Base-by-base conservation (phyloP, 345 rosid genomes). In the Geranium brycei region DNA sequence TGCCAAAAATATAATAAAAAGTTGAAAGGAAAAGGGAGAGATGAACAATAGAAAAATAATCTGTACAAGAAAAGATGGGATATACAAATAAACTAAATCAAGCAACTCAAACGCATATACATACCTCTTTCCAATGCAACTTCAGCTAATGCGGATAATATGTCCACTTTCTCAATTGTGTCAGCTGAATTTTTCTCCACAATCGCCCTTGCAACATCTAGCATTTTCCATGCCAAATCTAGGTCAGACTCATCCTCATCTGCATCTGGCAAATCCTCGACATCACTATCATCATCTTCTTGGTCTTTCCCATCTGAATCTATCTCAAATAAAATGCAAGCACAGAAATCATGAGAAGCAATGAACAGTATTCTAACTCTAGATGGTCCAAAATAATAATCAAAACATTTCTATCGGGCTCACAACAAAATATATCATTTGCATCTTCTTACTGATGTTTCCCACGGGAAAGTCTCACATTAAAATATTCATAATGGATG, bases 211-310 rank as follows among this genome's bases (percentile, higher is more conserved):
- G 96, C 95, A 70, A 90, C 78, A 77, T 86, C 99, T 16, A 93
- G 83, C 91, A 90, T 83, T 78, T 93, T 90, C 97, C 96, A 90
- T 6, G 99, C 89, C 83, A 82, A 85, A 76, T 90, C 97, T 76
- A 88, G 79, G 72, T 90, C 97, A 71, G 89, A 80, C 56, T 90
- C 97, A 62, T 93, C 99, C 72, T 93, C 99, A 65, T 88, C 96
- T 19, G 77, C 91, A 59, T 80, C 95, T 64, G 87, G 86, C 59
- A 72, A 60, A 23, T 80, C 83, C 71, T 87, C 87, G 58, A 68
- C 84, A 19, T 86, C 96, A n/a, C 77, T 72, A 51, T 61, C 80
- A 41, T 76, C 83, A 65, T 78, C 89, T 71, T 75, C 86, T 68
- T 68, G 73, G 15, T 76, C 91, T 64, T 76, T 78, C 61, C 62